Conservation (phyloP, 2,329 filamentous ascomycete species). For the Fusarium domesticum region DNA sequence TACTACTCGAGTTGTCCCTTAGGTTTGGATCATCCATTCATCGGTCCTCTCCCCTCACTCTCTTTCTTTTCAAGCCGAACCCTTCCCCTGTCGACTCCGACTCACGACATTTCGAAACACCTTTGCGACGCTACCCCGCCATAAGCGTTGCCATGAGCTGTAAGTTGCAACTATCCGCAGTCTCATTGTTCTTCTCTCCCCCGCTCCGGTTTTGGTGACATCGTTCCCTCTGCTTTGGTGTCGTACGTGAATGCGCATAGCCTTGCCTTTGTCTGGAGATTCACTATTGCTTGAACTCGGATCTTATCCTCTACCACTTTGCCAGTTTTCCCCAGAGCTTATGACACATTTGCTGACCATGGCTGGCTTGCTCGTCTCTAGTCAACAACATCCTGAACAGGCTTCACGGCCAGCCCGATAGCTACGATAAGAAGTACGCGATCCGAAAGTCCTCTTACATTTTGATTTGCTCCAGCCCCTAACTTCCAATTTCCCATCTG, state of each 20-base stretch:
- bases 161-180: constrained; percentile 31
- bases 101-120: constrained; percentile 3
- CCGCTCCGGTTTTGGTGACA: constrained; percentile 17
- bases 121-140: constrained; percentile 26
- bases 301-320: no score
- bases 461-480: constrained; percentile 28
- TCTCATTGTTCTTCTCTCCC: constrained; percentile 17
- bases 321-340: no score
- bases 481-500: constrained; percentile 10
- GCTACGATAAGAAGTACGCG: constrained; percentile 93
- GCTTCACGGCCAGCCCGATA: constrained; percentile 93
- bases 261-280: no score
- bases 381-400: constrained; percentile 91
- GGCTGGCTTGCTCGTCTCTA: constrained; percentile 35
- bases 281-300: no score
- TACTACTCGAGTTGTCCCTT: not conserved
- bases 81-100: not conserved
- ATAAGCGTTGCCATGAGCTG: constrained; percentile 31
- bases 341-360: constrained; percentile 23
- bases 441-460: constrained; percentile 25
- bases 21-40: not conserved
- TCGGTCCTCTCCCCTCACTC: not conserved
- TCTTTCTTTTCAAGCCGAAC: not conserved
- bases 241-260: not conserved
- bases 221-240: constrained; percentile 1